Evolutionary conservation across 257 asterid genomes (phyloP).

Genomic region (Nicotiana sylvestris): DNA sequence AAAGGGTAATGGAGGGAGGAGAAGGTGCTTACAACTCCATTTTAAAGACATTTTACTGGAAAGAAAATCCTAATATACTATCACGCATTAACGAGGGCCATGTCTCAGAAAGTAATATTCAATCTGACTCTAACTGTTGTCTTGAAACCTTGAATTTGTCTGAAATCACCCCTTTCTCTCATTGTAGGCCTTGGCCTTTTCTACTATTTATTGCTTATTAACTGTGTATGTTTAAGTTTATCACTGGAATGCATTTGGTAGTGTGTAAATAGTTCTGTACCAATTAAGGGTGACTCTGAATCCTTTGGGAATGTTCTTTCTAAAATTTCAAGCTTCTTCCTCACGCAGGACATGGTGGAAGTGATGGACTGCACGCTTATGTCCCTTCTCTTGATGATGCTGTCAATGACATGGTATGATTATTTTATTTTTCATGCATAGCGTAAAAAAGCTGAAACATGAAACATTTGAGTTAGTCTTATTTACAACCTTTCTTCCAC

Average conservation of each 20-base stretch:
- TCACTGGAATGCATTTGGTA: neutral
- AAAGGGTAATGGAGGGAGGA: slow-evolving; percentile 25
- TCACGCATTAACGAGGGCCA: neutral
- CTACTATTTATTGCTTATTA: neutral
- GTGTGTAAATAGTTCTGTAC: neutral
- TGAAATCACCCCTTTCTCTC: neutral
- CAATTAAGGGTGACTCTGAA: neutral
- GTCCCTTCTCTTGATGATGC: slow-evolving; percentile 82
- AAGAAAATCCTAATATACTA: neutral
- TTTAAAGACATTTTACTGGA: neutral
- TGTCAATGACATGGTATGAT: slow-evolving; percentile 60
- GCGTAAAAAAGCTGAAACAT: neutral
- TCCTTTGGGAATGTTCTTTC: neutral
- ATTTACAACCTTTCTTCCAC: neutral
- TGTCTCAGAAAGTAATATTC: neutral
- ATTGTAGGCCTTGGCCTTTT: neutral
- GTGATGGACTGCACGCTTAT: slow-evolving; percentile 90
- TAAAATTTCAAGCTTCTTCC: neutral
- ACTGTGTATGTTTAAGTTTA: neutral
- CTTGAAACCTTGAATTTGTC: neutral
- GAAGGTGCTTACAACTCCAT: neutral
- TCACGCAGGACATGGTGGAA: slow-evolving; percentile 86
- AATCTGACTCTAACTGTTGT: neutral
- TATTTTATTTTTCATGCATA: neutral
- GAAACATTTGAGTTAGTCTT: neutral